Evolutionary conservation across 306 rosid species (phyloP).

Genomic region (Glycine latifolia): DNA sequence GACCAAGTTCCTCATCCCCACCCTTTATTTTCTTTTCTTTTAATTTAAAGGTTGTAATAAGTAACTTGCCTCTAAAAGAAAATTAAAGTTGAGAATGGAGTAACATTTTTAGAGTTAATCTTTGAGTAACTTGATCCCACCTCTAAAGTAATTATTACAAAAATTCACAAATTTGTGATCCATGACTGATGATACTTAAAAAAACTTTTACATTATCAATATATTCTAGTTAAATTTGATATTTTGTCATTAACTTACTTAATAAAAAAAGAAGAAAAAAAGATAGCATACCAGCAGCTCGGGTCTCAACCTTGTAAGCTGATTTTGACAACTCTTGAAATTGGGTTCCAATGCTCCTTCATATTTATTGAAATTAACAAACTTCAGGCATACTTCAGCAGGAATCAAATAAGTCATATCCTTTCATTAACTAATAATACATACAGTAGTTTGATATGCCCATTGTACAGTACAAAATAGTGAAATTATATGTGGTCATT

Average conservation of each 20-base stretch:
- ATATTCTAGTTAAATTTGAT: background rate
- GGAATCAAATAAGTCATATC: conserved; percentile 23
- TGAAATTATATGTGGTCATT: too few species aligned
- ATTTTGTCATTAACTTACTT: conserved; percentile 3
- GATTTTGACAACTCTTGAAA: conserved; percentile 74
- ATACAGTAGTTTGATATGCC: conserved; percentile 74
- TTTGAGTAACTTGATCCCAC: too few species aligned
- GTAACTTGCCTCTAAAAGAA: too few species aligned
- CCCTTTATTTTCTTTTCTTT: too few species aligned
- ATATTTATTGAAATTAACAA: conserved; percentile 30
- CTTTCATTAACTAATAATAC: conserved; percentile 42
- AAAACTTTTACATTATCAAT: background rate
- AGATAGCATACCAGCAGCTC: conserved; percentile 68
- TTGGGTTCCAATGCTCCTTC: conserved; percentile 74
- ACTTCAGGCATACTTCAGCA: conserved; percentile 36
- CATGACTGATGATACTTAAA: too few species aligned
- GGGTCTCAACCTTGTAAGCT: conserved; percentile 67
- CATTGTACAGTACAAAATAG: too few species aligned
- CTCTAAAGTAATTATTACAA: background rate
- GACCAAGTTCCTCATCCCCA: too few species aligned
- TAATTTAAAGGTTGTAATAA: too few species aligned
- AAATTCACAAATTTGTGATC: background rate
- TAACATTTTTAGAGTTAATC: too few species aligned
- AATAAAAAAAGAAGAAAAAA: background rate
- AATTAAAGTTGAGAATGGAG: too few species aligned